phyloP scores from a whole-genome alignment of 2,329 filamentous ascomycete species.

The Aspergillus persii region DNA sequence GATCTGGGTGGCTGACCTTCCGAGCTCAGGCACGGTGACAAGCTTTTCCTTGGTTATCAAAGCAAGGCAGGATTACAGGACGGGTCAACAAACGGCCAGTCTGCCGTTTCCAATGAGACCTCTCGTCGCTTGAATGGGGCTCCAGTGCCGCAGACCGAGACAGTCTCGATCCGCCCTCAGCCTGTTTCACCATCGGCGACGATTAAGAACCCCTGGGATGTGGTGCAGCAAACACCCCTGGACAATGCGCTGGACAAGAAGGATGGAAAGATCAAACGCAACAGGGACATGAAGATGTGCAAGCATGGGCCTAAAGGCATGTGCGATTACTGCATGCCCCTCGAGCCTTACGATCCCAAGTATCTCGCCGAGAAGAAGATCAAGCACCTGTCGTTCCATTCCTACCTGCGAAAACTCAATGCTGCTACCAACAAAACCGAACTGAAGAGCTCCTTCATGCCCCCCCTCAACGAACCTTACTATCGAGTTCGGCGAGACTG shows the following conservation, averaged over 20 bases:
- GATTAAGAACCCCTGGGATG: slow-evolving; percentile 90
- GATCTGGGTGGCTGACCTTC: not conserved
- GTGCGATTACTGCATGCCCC: slow-evolving; percentile 98
- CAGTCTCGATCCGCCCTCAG: slow-evolving; percentile 61
- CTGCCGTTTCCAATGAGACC: slow-evolving; percentile 20
- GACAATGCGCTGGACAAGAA: slow-evolving; percentile 84
- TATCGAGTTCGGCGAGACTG: slow-evolving; percentile 87
- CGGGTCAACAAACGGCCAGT: slow-evolving; percentile 35
- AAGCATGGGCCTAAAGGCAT: slow-evolving; percentile 94
- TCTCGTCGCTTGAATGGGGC: slow-evolving; percentile 40
- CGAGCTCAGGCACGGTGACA: slow-evolving; percentile 72
- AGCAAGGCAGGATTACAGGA: slow-evolving; percentile 55
- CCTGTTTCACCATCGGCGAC: slow-evolving; percentile 56
- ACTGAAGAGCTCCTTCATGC: slow-evolving; percentile 90
- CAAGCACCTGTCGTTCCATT: slow-evolving; percentile 96
- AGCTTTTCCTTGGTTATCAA: slow-evolving; percentile 82
- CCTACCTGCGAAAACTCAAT: slow-evolving; percentile 91
- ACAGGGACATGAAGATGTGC: slow-evolving; percentile 80
- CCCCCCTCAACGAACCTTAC: slow-evolving; percentile 87
- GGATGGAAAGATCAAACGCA: slow-evolving; percentile 83
- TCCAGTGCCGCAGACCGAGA: slow-evolving; percentile 48
- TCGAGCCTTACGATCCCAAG: slow-evolving; percentile 87
- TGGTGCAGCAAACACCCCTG: slow-evolving; percentile 79
- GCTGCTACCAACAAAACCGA: slow-evolving; percentile 95
- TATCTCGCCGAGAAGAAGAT: slow-evolving; percentile 96